Evolutionary conservation across 306 rosid genomes (phyloP).

Genomic region (Heteromeles arbutifolia): DNA sequence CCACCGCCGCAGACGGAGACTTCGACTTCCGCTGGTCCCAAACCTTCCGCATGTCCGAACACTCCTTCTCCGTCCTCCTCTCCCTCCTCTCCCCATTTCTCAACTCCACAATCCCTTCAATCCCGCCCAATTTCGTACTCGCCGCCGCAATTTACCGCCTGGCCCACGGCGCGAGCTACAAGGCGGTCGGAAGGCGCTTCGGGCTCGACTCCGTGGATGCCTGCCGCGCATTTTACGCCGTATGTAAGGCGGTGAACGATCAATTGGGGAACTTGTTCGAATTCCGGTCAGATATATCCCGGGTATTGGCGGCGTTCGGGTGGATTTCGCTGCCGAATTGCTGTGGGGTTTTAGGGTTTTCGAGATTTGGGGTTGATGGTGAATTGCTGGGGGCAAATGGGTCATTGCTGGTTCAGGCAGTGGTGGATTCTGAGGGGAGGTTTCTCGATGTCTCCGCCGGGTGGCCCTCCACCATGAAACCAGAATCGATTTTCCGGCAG

Average conservation of each 20-base stretch:
- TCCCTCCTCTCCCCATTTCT: slow-evolving; percentile 28
- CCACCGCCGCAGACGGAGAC: slow-evolving; percentile 3
- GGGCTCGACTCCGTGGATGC: slow-evolving; percentile 43
- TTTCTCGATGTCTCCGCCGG: slow-evolving; percentile 82
- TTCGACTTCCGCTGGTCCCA: slow-evolving; percentile 44
- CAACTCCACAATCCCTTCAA: slow-evolving; percentile 24
- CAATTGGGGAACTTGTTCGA: slow-evolving; percentile 52
- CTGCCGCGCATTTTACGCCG: slow-evolving; percentile 51
- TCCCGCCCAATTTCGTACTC: slow-evolving; percentile 41
- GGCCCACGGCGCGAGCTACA: slow-evolving; percentile 64
- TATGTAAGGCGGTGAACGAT: slow-evolving; percentile 42
- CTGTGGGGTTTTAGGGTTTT: slow-evolving; percentile 63
- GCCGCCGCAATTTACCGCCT: slow-evolving; percentile 67
- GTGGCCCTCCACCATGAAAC: slow-evolving; percentile 64
- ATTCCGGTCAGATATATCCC: slow-evolving; percentile 37
- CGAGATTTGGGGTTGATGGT: slow-evolving; percentile 32
- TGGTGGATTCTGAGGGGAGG: slow-evolving; percentile 71
- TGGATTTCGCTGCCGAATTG: slow-evolving; percentile 70
- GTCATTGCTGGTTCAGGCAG: slow-evolving; percentile 54
- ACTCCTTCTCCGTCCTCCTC: slow-evolving; percentile 58
- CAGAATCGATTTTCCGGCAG: slow-evolving; percentile 52
- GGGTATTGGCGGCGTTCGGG: slow-evolving; percentile 50
- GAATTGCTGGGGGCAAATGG: slow-evolving; percentile 35
- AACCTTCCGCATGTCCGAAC: slow-evolving; percentile 57
- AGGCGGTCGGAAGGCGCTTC: slow-evolving; percentile 49